Evolutionary conservation across 176 grass and related monocot genomes (phyloP).

Genomic region (Phoenix dactylifera): DNA sequence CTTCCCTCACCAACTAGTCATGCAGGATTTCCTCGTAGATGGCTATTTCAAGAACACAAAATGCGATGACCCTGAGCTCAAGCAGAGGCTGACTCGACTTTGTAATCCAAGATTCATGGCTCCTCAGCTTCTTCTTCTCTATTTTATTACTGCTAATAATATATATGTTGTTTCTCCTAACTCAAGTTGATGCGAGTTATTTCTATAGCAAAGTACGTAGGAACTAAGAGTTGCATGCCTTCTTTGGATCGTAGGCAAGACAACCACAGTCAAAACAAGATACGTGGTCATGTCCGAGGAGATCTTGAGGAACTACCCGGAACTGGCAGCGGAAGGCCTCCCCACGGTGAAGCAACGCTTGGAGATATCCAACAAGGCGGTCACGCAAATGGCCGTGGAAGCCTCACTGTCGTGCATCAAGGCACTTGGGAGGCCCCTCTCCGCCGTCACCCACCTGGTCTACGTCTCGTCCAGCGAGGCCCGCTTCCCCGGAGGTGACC

Average conservation of each 20-base stretch:
- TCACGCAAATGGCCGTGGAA: constrained; percentile 59
- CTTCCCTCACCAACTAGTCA: constrained; percentile 64
- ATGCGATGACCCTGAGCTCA: constrained; percentile 53
- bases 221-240: too few relatives aligned
- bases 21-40: constrained; percentile 64
- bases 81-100: constrained; percentile 56
- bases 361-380: constrained; percentile 66
- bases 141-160: too few relatives aligned
- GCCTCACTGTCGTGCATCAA: constrained; percentile 33
- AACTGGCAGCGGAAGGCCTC: constrained; percentile 40
- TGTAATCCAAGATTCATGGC: constrained; percentile 23
- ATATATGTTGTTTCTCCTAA: too few relatives aligned
- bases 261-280: constrained; percentile 63
- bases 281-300: constrained; percentile 87
- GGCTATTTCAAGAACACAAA: constrained; percentile 83
- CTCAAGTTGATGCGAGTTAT: too few relatives aligned
- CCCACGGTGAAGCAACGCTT: constrained; percentile 61
- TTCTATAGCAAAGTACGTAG: too few relatives aligned
- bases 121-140: too few relatives aligned
- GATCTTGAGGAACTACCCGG: constrained; percentile 52
- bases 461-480: constrained; percentile 72
- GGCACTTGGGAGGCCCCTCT: constrained; percentile 34
- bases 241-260: constrained; percentile 37
- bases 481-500: constrained; percentile 56
- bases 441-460: constrained; percentile 62